These are phyloP conservation scores for Schwanniomyces pseudopolymorphus DNA, from an alignment of 805 yeast genomes.

Conservation along the genomic window DNA sequence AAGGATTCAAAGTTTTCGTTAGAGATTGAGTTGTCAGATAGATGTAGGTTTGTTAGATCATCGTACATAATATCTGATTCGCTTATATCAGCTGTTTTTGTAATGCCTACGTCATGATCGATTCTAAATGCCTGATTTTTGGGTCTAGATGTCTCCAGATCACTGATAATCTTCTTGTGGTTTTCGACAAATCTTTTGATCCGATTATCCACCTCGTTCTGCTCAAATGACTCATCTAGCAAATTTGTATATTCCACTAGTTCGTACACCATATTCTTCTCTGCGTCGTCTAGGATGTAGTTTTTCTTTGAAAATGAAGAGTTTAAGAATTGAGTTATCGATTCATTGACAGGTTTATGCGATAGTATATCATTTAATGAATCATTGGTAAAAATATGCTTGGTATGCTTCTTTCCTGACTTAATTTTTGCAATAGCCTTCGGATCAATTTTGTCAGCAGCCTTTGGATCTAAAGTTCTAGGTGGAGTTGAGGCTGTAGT, in stretches of 20 bases:
- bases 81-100: slow-evolving; percentile 3
- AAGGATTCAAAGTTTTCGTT: neutral
- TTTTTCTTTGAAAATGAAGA: slow-evolving; percentile 6
- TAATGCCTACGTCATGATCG: slow-evolving; percentile 9
- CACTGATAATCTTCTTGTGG: neutral
- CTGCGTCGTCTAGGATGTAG: slow-evolving; percentile 1
- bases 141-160: slow-evolving; percentile 9
- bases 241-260: slow-evolving; percentile 6
- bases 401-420: neutral
- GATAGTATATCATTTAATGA: slow-evolving; percentile 7
- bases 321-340: slow-evolving; percentile 7
- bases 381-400: neutral
- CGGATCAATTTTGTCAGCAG: no score
- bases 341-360: slow-evolving; percentile 1
- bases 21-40: slow-evolving; percentile 2
- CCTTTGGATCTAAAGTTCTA: slow-evolving; percentile 12
- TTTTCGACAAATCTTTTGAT: slow-evolving; percentile 3
- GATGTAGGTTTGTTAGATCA: slow-evolving; percentile 4
- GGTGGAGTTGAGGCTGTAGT: neutral
- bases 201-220: neutral
- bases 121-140: slow-evolving; percentile 16
- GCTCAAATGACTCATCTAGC: neutral
- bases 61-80: slow-evolving; percentile 16
- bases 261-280: slow-evolving; percentile 1
- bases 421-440: neutral